Evolutionary conservation across 129 eudicot genomes (phyloP), one percentile per base, ranked within the genome.

Genomic region (Escallonia herrerae): DNA sequence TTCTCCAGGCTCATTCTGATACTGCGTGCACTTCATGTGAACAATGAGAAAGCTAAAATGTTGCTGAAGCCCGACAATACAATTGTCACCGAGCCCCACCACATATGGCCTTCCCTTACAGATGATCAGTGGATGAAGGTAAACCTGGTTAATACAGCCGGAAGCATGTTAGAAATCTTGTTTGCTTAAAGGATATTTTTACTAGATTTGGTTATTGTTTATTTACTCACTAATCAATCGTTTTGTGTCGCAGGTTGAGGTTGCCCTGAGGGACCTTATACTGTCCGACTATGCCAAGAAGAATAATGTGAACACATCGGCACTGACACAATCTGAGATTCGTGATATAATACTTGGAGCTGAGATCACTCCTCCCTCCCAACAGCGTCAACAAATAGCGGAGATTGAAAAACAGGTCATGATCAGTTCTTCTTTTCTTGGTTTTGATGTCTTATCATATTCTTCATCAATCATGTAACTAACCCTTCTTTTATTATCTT

Each of bases 41-140:
- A 94, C 76, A 94, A 94, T 71, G 99, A 94, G 81, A 94, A 94
- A 70, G 99, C 99, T 7, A 94, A 94, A 68, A 94, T 94, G 99
- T 79, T 94, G 73, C 80, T 94, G 63, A 94, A 94, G 83, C 99
- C 99, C 59, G 99, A 94, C 72, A 94, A 90, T 79, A 86, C 99
- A 0, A 80, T 94, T 62, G 76, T 94, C 65, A 94, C 99, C 0
- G 99, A 94, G 80, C 93, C 99, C 37, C 99, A 94, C 70, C 99
- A 94, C 51, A 94, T 94, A 41, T 94, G 99, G 99, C 99, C 99
- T 40, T 88, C 96, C 15, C 91, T 94, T 63, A 66, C 87, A 5
- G 96, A 94, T 68, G 99, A 94, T 42, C 97, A 94, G 60, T 94
- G 99, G 99, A 83, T 89, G 83, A 94, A 94, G 94, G 97, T 91